These are phyloP conservation scores for Alternaria brassicae DNA, from an alignment of 2,329 filamentous ascomycete species.

Conservation along the genomic window DNA sequence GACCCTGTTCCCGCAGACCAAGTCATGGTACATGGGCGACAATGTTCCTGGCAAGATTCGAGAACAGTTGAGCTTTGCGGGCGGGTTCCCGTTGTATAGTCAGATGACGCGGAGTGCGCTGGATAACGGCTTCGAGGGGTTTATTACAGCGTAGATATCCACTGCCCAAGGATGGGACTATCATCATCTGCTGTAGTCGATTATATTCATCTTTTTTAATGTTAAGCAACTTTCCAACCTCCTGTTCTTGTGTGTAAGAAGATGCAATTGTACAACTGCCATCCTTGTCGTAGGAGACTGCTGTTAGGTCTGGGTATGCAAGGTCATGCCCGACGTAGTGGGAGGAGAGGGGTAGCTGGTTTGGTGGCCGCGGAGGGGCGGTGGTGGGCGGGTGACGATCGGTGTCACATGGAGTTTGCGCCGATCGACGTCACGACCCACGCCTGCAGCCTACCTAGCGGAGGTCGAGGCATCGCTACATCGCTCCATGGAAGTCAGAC, in stretches of 20 bases:
- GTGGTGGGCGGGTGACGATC: constrained; percentile 7
- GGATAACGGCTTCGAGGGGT: constrained; percentile 47
- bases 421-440: constrained; percentile 35
- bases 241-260: background rate
- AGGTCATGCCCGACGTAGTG: background rate
- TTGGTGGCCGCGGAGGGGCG: constrained; percentile 6
- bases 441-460: constrained; percentile 1
- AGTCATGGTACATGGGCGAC: constrained; percentile 55
- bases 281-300: too few species aligned
- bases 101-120: constrained; percentile 50
- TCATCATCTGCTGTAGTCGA: constrained; percentile 1
- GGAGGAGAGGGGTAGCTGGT: background rate
- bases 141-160: constrained; percentile 37
- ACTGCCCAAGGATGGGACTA: background rate
- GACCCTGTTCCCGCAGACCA: constrained; percentile 52
- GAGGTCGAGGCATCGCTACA: constrained; percentile 1
- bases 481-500: constrained; percentile 34
- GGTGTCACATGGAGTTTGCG: constrained; percentile 27
- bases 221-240: background rate
- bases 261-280: background rate
- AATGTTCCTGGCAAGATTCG: constrained; percentile 57
- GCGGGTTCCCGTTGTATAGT: constrained; percentile 52
- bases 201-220: background rate
- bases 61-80: constrained; percentile 56
- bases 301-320: background rate